Conservation (phyloP, 192 early-diverging fungal species). For the Backusella westeae region DNA sequence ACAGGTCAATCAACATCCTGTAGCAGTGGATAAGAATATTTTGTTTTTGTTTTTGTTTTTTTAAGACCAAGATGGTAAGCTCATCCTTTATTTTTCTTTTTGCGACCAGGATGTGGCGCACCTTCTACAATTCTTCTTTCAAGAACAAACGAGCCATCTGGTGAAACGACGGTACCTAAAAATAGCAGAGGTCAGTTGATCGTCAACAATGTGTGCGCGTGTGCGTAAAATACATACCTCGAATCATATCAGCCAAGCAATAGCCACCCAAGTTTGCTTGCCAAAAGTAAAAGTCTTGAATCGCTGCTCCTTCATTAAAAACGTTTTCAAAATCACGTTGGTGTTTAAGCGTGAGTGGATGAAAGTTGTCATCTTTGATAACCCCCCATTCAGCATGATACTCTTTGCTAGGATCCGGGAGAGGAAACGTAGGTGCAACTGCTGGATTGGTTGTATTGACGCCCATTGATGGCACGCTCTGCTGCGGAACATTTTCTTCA, state of each 20-base stretch:
- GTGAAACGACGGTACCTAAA: conserved; percentile 24
- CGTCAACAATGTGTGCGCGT: not conserved
- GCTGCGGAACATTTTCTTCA: not conserved
- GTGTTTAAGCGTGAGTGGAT: conserved; percentile 31
- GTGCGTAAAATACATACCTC: not conserved
- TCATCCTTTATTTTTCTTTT: conserved; percentile 25
- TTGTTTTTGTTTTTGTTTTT: not conserved
- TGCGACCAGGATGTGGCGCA: conserved; percentile 32
- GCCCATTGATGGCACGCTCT: not conserved
- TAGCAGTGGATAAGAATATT: too few relatives aligned
- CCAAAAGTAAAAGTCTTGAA: conserved; percentile 35
- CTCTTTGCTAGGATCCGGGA: conserved; percentile 15
- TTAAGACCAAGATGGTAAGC: not conserved
- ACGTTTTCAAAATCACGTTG: conserved; percentile 29
- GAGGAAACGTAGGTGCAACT: not conserved
- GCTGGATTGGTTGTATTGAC: not conserved
- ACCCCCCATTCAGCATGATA: conserved; percentile 34
- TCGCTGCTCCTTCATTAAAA: not conserved
- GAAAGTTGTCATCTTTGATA: conserved; percentile 30
- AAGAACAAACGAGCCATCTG: conserved; percentile 21
- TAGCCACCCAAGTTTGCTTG: conserved; percentile 33
- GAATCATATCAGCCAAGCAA: conserved; percentile 36
- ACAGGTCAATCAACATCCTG: too few relatives aligned
- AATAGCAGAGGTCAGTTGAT: not conserved
- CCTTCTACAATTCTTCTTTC: conserved; percentile 30